phyloP scores from a whole-genome alignment of 2,329 filamentous ascomycete species.

The Moelleriella libera region DNA sequence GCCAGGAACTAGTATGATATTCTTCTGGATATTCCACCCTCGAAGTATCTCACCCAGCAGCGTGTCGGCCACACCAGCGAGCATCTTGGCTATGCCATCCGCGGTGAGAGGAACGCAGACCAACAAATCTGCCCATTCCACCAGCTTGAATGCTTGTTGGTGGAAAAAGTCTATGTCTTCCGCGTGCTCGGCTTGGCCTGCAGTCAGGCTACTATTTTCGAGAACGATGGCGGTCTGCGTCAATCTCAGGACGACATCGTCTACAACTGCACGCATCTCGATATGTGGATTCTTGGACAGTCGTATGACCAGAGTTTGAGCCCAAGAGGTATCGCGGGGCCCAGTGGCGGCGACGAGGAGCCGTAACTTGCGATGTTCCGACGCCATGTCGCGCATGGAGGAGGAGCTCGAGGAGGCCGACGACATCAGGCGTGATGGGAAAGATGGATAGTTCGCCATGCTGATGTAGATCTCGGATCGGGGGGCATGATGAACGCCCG shows the following conservation, averaged over 20 bases:
- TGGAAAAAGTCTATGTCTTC: conserved; percentile 37
- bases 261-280: conserved; percentile 46
- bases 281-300: conserved; percentile 51
- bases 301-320: conserved; percentile 50
- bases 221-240: conserved; percentile 48
- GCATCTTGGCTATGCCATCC: conserved; percentile 74
- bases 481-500: conserved; percentile 12
- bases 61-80: conserved; percentile 70
- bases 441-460: conserved; percentile 19
- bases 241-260: conserved; percentile 49
- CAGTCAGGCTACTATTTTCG: conserved; percentile 33
- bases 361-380: conserved; percentile 32
- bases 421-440: conserved; percentile 16
- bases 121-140: conserved; percentile 78
- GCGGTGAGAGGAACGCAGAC: conserved; percentile 77
- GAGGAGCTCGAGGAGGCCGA: conserved; percentile 11
- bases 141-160: conserved; percentile 48
- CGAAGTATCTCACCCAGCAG: conserved; percentile 68
- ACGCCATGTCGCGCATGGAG: conserved; percentile 21
- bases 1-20: conserved; percentile 70
- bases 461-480: conserved; percentile 11
- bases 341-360: conserved; percentile 55
- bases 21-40: conserved; percentile 78
- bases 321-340: conserved; percentile 49
- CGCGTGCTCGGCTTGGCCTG: conserved; percentile 17